Conservation (phyloP, 1,284 basidiomycete species). For the Ustilago crameri region DNA sequence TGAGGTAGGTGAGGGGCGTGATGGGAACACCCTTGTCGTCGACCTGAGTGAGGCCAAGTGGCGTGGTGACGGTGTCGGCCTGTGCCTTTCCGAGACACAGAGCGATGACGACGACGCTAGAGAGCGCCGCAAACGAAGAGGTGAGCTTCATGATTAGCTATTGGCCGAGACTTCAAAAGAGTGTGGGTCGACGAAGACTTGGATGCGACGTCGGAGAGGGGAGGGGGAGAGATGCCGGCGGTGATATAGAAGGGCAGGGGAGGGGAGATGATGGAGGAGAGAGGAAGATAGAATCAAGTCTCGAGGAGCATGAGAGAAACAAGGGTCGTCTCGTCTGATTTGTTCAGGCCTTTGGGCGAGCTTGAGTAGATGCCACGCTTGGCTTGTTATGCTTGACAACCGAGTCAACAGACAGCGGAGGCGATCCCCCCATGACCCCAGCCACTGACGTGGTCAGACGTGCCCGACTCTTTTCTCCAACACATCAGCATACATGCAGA, state of each 20-base stretch:
- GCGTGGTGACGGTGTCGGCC: slow-evolving; percentile 34
- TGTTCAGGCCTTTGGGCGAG: neutral
- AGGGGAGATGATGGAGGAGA: slow-evolving; percentile 11
- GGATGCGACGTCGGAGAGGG: neutral
- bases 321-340: neutral
- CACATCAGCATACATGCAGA: too few relatives aligned
- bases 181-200: slow-evolving; percentile 9
- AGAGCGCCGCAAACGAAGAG: slow-evolving; percentile 34
- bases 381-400: neutral
- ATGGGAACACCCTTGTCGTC: slow-evolving; percentile 36
- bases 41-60: slow-evolving; percentile 37
- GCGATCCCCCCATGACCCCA: too few relatives aligned
- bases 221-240: neutral
- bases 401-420: neutral
- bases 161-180: slow-evolving; percentile 25
- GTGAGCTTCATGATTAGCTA: slow-evolving; percentile 35
- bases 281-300: slow-evolving; percentile 4
- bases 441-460: too few relatives aligned
- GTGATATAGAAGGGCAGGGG: neutral
- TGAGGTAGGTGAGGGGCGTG: slow-evolving; percentile 45
- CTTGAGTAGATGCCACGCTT: neutral
- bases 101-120: slow-evolving; percentile 31
- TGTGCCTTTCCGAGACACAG: slow-evolving; percentile 37
- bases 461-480: too few relatives aligned
- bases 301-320: neutral